Evolutionary conservation across 2,329 filamentous ascomycete species (phyloP).

Genomic region (Coccinonectria pachysandricola): DNA sequence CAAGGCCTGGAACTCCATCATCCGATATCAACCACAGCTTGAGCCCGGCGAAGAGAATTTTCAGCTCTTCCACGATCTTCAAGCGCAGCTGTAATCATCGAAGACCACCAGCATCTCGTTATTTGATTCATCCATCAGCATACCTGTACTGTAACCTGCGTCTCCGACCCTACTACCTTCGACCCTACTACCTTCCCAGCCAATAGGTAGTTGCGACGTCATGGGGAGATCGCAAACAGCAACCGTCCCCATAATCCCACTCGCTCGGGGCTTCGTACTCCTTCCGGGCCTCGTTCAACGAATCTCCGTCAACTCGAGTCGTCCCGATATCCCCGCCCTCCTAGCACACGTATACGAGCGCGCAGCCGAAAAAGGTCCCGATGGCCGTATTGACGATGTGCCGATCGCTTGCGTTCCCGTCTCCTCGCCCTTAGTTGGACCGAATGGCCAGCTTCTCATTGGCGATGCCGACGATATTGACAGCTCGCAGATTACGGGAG

Average conservation of each 20-base stretch:
- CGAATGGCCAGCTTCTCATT: conserved; percentile 66
- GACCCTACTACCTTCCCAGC: no score
- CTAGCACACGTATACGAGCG: conserved; percentile 77
- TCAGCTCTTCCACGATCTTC: no score
- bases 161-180: no score
- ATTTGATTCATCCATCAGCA: no score
- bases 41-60: no score
- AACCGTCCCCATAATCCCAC: conserved; percentile 66
- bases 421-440: conserved; percentile 61
- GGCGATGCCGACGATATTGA: conserved; percentile 49
- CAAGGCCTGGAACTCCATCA: no score
- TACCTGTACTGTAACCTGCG: no score
- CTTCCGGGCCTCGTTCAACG: conserved; percentile 78
- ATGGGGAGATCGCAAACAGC: conserved; percentile 33
- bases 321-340: conserved; percentile 79
- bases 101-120: no score
- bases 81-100: no score
- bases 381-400: conserved; percentile 54
- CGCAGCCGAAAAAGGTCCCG: conserved; percentile 56
- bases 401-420: conserved; percentile 83
- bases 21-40: no score
- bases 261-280: conserved; percentile 70
- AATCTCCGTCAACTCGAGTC: conserved; percentile 67
- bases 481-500: conserved; percentile 30
- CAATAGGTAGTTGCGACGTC: no score